These are phyloP conservation scores for Apiospora hydei DNA, from an alignment of 2,329 filamentous ascomycete species.

Conservation along the genomic window DNA sequence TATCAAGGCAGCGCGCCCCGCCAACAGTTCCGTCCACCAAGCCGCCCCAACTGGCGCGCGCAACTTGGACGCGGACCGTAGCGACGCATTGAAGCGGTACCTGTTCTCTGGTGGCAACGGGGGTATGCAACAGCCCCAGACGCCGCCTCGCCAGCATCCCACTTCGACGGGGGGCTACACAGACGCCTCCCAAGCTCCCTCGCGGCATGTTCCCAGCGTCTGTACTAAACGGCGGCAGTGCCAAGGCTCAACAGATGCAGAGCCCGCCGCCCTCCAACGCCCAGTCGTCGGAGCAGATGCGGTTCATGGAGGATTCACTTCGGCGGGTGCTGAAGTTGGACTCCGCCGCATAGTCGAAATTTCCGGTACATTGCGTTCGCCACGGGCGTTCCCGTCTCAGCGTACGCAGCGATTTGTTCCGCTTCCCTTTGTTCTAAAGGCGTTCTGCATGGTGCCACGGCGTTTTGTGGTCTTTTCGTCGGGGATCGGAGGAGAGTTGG, in stretches of 20 bases:
- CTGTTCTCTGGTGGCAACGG: constrained; percentile 52
- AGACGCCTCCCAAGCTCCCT: constrained; percentile 29
- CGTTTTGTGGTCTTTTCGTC: constrained; percentile 28
- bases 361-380: constrained; percentile 21
- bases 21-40: constrained; percentile 35
- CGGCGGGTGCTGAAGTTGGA: constrained; percentile 58
- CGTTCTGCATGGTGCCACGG: constrained; percentile 31
- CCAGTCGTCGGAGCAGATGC: constrained; percentile 46
- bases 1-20: constrained; percentile 61
- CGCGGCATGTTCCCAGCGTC: constrained; percentile 40
- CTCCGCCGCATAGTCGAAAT: constrained; percentile 30
- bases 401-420: background rate
- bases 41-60: constrained; percentile 31
- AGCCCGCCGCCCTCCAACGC: constrained; percentile 30
- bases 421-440: constrained; percentile 18
- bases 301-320: constrained; percentile 61
- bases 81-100: constrained; percentile 64
- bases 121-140: constrained; percentile 25
- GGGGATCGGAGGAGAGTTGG: constrained; percentile 8
- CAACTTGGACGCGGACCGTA: constrained; percentile 41
- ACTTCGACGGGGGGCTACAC: constrained; percentile 26
- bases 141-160: constrained; percentile 26
- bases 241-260: constrained; percentile 23
- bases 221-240: constrained; percentile 28
- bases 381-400: constrained; percentile 10